Percentiles rank a stretch among this genome's conserved stretches.
These are phyloP conservation scores for Albifimbria verrucaria DNA, from an alignment of 2,329 filamentous ascomycete genomes.

Conservation along the genomic window DNA sequence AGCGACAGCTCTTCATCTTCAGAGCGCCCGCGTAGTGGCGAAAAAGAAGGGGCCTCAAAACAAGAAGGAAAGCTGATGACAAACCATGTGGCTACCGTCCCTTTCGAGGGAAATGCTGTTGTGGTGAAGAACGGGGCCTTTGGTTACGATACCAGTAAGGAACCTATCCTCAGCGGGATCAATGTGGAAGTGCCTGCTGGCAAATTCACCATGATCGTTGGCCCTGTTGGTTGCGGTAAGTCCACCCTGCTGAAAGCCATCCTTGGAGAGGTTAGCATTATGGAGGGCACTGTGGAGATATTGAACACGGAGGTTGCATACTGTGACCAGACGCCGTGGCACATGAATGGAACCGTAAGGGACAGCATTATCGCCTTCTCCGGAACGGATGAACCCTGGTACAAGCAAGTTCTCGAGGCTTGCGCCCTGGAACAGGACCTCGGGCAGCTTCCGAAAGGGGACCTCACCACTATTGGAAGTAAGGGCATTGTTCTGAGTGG, in stretches of 20 bases:
- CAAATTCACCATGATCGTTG: constrained; percentile 21
- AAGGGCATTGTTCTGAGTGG: constrained; percentile 34
- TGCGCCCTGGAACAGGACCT: constrained; percentile 22
- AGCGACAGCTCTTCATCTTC: constrained; percentile 2
- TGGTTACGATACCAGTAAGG: constrained; percentile 9
- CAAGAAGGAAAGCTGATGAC: background rate
- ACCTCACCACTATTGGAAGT: constrained; percentile 29
- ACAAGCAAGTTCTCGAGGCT: constrained; percentile 21
- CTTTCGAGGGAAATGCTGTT: background rate
- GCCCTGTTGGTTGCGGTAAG: constrained; percentile 34
- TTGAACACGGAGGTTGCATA: constrained; percentile 11
- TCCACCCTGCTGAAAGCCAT: constrained; percentile 28
- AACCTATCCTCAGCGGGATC: constrained; percentile 7
- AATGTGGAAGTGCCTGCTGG: constrained; percentile 1
- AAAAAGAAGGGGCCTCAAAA: background rate
- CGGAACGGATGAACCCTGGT: constrained; percentile 22
- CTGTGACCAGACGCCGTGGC: constrained; percentile 23
- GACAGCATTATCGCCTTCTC: constrained; percentile 28
- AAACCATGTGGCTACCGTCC: background rate
- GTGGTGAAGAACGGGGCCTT: background rate
- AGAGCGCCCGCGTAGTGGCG: no score
- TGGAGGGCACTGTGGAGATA: constrained; percentile 7
- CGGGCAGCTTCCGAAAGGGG: constrained; percentile 23
- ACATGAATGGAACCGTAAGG: constrained; percentile 26
- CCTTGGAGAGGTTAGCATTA: constrained; percentile 20